Conservation (phyloP, 192 early-diverging fungal genomes). For the Coemansia umbellata region DNA sequence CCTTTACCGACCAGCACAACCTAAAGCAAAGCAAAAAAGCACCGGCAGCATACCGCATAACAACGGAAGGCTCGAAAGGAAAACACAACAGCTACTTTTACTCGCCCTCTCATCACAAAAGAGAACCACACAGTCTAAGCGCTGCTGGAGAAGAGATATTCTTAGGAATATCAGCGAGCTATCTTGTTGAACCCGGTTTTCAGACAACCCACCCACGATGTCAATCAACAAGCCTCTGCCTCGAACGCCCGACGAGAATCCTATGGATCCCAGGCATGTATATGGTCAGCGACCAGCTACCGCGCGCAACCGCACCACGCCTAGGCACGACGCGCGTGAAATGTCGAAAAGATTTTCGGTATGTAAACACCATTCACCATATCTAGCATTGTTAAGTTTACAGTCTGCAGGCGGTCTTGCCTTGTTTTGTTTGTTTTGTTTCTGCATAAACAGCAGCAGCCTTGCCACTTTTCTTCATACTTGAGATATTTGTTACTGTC, state of each 20-base stretch:
- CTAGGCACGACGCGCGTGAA: constrained; percentile 8
- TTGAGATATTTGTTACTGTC: too few species aligned
- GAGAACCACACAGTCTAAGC: too few species aligned
- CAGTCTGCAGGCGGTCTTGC: not conserved
- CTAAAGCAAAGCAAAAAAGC: too few species aligned
- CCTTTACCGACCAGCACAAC: too few species aligned
- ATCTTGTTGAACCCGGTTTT: too few species aligned
- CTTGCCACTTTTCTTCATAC: too few species aligned
- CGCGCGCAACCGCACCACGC: constrained; percentile 3
- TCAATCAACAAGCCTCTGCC: constrained; percentile 44
- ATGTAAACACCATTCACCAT: constrained; percentile 18
- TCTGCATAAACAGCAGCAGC: not conserved
- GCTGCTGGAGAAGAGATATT: too few species aligned
- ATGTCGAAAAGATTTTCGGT: constrained; percentile 29
- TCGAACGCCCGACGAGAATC: constrained; percentile 10
- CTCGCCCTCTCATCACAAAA: too few species aligned
- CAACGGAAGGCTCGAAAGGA: too few species aligned
- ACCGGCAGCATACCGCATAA: too few species aligned
- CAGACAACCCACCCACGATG: constrained; percentile 19
- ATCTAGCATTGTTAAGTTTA: constrained; percentile 6
- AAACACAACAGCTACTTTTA: too few species aligned
- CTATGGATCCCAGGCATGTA: not conserved
- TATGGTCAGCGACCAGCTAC: constrained; percentile 9
- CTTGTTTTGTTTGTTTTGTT: not conserved
- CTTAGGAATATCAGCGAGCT: too few species aligned